Base-by-base conservation (phyloP, 345 rosid species). In the Pugionium cornutum region DNA sequence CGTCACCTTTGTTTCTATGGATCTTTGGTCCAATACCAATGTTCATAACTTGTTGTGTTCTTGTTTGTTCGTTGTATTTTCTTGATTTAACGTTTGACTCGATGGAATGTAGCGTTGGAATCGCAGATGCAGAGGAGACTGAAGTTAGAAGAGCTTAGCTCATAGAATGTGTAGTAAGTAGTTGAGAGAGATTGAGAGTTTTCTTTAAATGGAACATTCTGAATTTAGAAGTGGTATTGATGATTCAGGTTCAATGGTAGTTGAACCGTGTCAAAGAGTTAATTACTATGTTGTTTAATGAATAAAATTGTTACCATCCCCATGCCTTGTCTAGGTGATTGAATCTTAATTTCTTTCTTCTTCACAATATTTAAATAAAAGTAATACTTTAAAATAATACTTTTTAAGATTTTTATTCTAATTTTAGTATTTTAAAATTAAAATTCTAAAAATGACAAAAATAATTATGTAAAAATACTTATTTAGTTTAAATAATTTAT, bases 21-120 rank as follows among this genome's bases (percentile, higher is more conserved):
- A 82, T 89, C 44, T 92, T 89, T 69, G 97, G 98, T 28, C 97
- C 98, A 0, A 66, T 92, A 32, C 86, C 94, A 0, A 89, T 89
- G 97, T 75, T 84, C 52, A 26, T 68, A 36, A 78, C 81, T 43
- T 89, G 97, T 74, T 33, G 80, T n/a, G 54, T 77, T 32, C 77
- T 92, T 30, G 88, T 86, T 9, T 75, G 37, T 73, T 34, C 79
- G 83, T 83, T 92, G 33, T 87, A 87, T 60, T 84, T 82, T 46
- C 79, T 89, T 26, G 97, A 92, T 57, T 76, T 75, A 11, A 76
- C 84, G 30, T 81, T 82, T 36, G 84, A 83, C 31, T 80, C 62
- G 11, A 77, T 81, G 48, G 78, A 81, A 9, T 74, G 78, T 74
- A 65, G 72, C 25, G 66, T 74, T 67, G 85, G 66, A 49, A 56